Conservation (phyloP, 106 monocot species). For the Acanthochlamys bracteata region DNA sequence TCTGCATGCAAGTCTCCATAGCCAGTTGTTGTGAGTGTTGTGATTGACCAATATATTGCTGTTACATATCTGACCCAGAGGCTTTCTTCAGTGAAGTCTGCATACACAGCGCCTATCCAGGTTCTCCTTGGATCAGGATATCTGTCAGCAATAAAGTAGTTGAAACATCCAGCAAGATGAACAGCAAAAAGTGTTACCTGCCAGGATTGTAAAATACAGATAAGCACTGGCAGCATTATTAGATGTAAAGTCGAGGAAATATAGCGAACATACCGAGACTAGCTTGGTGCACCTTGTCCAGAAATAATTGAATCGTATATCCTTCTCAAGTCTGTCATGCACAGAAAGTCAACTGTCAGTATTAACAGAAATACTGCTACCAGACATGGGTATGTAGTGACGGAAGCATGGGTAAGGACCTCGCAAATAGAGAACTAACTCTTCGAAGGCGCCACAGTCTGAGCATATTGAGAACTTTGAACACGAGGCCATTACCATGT, state of each 20-base stretch:
- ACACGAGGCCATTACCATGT: constrained; percentile 22
- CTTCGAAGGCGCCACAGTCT: constrained; percentile 58
- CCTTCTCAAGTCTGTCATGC: constrained; percentile 62
- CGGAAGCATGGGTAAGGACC: constrained; percentile 22
- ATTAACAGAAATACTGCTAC: neutral
- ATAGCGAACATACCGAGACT: constrained; percentile 23
- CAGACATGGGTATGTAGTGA: too few relatives aligned
- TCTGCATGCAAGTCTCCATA: constrained; percentile 80
- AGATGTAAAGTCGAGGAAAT: neutral
- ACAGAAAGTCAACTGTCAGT: neutral
- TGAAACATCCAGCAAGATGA: constrained; percentile 73
- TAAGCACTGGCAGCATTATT: neutral
- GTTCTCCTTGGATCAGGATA: constrained; percentile 51
- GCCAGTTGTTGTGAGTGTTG: constrained; percentile 65
- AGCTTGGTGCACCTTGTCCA: constrained; percentile 74
- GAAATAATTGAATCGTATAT: constrained; percentile 71
- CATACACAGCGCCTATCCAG: constrained; percentile 56
- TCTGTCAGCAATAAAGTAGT: constrained; percentile 62
- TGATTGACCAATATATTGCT: constrained; percentile 75
- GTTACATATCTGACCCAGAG: constrained; percentile 66
- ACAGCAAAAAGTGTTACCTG: constrained; percentile 72
- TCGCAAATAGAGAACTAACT: constrained; percentile 62
- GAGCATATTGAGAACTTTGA: constrained; percentile 56
- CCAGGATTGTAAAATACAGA: neutral
- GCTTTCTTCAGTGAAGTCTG: constrained; percentile 44